Evolutionary conservation across 441 rosid species (phyloP).

Genomic region (Populus hybrid): DNA sequence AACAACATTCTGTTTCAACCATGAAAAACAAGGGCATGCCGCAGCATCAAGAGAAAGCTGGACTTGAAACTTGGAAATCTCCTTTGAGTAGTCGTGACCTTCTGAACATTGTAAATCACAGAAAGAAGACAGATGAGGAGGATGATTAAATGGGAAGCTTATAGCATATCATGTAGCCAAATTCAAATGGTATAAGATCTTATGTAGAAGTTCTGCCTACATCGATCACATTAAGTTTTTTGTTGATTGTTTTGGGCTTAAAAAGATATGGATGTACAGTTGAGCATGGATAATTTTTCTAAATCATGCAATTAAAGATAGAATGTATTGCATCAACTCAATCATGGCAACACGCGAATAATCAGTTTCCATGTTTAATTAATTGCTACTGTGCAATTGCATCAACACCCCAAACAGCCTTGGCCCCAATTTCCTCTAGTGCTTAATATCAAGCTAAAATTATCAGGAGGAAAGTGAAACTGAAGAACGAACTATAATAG

Average conservation of each 20-base stretch:
- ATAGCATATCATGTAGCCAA: neutral
- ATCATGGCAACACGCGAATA: neutral
- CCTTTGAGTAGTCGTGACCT: neutral
- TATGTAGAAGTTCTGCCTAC: neutral
- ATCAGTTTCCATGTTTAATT: neutral
- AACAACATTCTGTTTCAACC: conserved; percentile 8
- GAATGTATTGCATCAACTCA: neutral
- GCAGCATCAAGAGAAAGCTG: neutral
- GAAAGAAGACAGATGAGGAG: neutral
- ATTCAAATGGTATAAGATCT: neutral
- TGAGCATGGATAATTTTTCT: neutral
- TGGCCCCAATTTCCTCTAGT: neutral
- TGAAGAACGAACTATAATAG: neutral
- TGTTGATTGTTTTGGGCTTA: neutral
- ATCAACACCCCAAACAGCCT: neutral
- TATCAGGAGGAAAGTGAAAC: neutral
- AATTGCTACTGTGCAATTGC: neutral
- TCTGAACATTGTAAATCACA: neutral
- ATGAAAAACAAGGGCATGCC: neutral
- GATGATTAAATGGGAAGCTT: neutral
- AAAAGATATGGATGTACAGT: neutral
- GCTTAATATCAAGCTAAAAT: neutral
- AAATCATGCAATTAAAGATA: neutral
- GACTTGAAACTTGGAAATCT: neutral
- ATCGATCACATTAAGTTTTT: neutral